Base-by-base conservation (phyloP, 768 basidiomycete species). In the Artomyces pyxidatus region DNA sequence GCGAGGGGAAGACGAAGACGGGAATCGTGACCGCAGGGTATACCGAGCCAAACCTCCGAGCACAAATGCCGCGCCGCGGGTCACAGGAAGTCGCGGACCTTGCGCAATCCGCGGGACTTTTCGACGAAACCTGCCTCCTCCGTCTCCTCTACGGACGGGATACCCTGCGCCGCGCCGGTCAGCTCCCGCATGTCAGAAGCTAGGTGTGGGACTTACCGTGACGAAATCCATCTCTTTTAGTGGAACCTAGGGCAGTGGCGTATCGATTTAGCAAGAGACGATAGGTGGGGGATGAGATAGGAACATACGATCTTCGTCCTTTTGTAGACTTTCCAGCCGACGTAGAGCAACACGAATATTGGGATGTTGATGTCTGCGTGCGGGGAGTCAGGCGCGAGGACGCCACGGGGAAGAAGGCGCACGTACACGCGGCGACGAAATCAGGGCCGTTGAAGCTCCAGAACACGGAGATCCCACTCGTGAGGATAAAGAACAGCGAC, bases 271-370 rank as follows among this genome's bases (percentile, higher is more conserved):
- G 22, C 32, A 35, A 26, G 16, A 11, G 5, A 21, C 30, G 37
- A 25, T 21, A 22, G 19, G 5, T 30, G 38, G 26, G 37, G 2
- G 11, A 41, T 26, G 17, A n/a, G n/a, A n/a, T n/a, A n/a, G n/a
- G n/a, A n/a, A 38, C 55, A 3, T 12, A 56, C 55, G 6, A 56
- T 53, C 37, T 56, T 56, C 30, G 55, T 56, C 28, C n/a, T 29
- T 42, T 50, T 50, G 17, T n/a, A 27, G 11, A 53, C n/a, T 46
- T 56, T 56, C 49, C 42, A 56, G 22, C 52, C 49, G 29, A 56
- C 27, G 23, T 50, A 50, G 14, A 50, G 30, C 16, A 54, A 16
- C 12, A 46, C 52, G 43, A 42, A 56, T 12, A 56, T 35, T 17
- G 52, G 55, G 3, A 56, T 6, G 28, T 56, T 54, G 12, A 56